A percentile compares a stretch with the other conserved stretches of the same genome.
These are phyloP conservation scores for Diplodia sapinea DNA, from an alignment of 2,329 filamentous ascomycete genomes.

Conservation along the genomic window DNA sequence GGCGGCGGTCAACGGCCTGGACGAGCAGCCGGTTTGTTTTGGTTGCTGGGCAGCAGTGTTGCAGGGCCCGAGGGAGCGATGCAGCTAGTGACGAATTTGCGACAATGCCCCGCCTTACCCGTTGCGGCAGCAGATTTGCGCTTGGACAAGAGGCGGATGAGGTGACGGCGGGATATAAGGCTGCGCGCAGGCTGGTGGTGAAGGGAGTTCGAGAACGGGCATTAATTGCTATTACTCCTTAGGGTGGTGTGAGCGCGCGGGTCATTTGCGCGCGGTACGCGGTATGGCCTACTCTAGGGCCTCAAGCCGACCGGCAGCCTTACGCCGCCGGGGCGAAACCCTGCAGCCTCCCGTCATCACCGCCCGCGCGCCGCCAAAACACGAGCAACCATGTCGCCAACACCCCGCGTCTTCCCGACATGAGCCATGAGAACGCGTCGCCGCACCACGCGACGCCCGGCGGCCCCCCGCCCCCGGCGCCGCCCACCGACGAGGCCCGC, in stretches of 20 bases:
- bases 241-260: constrained; percentile 23
- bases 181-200: constrained; percentile 9
- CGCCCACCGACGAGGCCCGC: constrained; percentile 4
- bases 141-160: neutral
- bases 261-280: constrained; percentile 2
- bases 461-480: neutral
- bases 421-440: constrained; percentile 25
- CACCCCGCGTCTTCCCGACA: constrained; percentile 26
- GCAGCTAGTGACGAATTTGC: constrained; percentile 19
- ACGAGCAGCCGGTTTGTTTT: constrained; percentile 28
- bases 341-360: constrained; percentile 23
- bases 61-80: constrained; percentile 12
- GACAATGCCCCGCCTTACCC: constrained; percentile 24
- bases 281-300: constrained; percentile 6
- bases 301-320: constrained; percentile 4
- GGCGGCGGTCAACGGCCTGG: neutral
- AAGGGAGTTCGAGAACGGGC: constrained; percentile 5
- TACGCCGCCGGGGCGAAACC: constrained; percentile 10
- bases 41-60: constrained; percentile 26
- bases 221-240: constrained; percentile 26
- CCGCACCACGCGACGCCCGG: neutral
- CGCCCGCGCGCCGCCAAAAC: constrained; percentile 13
- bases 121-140: constrained; percentile 24
- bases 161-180: constrained; percentile 8
- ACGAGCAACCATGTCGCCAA: constrained; percentile 19